Conservation (phyloP, 2,329 filamentous ascomycete genomes). For the Talaromyces sp. region DNA sequence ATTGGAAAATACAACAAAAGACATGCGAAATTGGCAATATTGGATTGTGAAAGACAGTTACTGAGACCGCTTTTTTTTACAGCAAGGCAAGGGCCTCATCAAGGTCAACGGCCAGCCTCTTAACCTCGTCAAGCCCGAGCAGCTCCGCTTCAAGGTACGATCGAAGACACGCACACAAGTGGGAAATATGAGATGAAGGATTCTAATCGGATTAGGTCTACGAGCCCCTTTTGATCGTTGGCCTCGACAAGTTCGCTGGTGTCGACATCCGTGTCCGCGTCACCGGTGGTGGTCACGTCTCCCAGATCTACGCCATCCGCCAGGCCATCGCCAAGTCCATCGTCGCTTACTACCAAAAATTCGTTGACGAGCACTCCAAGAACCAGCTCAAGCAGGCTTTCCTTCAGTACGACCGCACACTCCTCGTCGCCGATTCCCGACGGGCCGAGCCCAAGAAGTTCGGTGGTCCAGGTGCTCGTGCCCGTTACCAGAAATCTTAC, state of each 20-base stretch:
- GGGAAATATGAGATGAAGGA: background rate
- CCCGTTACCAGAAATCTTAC: slow-evolving; percentile 99
- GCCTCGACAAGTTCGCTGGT: slow-evolving; percentile 92
- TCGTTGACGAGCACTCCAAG: slow-evolving; percentile 99
- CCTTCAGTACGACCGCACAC: slow-evolving; percentile 91
- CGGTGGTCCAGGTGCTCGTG: slow-evolving; percentile 78
- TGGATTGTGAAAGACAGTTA: background rate
- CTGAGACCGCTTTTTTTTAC: slow-evolving; percentile 26
- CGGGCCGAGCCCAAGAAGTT: slow-evolving; percentile 98
- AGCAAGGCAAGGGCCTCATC: slow-evolving; percentile 83
- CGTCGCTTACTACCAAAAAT: slow-evolving; percentile 99
- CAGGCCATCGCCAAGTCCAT: slow-evolving; percentile 98
- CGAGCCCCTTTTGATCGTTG: slow-evolving; percentile 95
- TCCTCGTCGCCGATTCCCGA: slow-evolving; percentile 98
- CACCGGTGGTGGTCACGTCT: slow-evolving; percentile 94
- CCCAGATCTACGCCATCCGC: slow-evolving; percentile 96
- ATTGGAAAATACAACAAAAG: background rate
- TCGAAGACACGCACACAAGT: background rate
- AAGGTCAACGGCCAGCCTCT: slow-evolving; percentile 99
- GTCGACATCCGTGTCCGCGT: slow-evolving; percentile 98
- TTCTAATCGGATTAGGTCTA: slow-evolving; percentile 64
- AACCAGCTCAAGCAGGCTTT: slow-evolving; percentile 98
- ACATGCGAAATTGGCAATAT: background rate
- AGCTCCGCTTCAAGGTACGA: slow-evolving; percentile 91
- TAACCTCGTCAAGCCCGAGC: slow-evolving; percentile 88